Evolutionary conservation across 441 rosid genomes (phyloP).

Genomic region (Kokia cookei): DNA sequence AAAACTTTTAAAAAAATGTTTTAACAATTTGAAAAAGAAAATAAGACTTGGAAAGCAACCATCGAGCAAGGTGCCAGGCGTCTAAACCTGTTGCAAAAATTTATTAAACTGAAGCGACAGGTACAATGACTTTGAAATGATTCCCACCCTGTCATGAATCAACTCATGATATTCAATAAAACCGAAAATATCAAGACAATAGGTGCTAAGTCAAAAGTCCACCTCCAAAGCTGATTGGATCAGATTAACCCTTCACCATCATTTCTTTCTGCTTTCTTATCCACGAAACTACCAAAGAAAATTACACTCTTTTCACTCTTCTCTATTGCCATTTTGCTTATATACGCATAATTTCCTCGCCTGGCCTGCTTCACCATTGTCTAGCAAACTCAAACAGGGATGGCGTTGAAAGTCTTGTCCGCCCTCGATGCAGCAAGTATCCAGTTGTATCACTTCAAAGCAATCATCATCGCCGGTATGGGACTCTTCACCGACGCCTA

Average conservation of each 20-base stretch:
- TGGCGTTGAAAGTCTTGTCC: constrained; percentile 42
- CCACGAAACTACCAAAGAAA: background rate
- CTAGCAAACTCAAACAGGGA: background rate
- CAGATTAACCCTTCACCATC: background rate
- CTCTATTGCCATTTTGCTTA: background rate
- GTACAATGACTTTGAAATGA: background rate
- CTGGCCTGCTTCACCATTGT: background rate
- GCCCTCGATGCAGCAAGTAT: constrained; percentile 58
- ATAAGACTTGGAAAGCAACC: no score
- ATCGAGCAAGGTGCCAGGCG: no score
- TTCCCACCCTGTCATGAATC: background rate
- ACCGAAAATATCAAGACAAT: background rate
- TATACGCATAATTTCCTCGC: background rate
- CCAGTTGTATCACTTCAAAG: constrained; percentile 73
- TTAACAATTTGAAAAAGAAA: no score
- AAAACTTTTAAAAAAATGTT: no score
- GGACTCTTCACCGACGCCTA: constrained; percentile 82
- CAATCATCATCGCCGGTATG: constrained; percentile 78
- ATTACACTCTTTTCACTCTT: background rate
- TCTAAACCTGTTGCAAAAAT: background rate
- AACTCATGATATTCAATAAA: background rate
- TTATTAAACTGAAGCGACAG: background rate
- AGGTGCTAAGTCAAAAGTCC: background rate
- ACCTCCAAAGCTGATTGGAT: background rate
- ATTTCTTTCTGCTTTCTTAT: background rate